These are phyloP conservation scores for Xylaria grammica DNA, from an alignment of 495 filamentous ascomycete species.

Conservation along the genomic window DNA sequence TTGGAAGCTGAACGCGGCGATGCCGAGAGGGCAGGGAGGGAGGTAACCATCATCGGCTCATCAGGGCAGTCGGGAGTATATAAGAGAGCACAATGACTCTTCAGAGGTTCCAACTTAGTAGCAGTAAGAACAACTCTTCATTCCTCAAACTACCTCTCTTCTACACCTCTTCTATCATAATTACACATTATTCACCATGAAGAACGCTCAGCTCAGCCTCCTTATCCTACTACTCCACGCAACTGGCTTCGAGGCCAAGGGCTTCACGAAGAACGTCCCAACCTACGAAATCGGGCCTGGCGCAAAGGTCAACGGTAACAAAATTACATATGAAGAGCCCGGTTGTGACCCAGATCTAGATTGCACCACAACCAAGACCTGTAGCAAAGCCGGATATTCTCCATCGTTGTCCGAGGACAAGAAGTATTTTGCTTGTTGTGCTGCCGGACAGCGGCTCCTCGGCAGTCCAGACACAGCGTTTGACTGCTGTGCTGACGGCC, in stretches of 20 bases:
- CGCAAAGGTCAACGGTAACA: constrained; percentile 4
- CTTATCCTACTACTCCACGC: neutral
- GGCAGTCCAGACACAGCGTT: constrained; percentile 14
- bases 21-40: no score
- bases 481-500: constrained; percentile 20
- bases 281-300: constrained; percentile 10
- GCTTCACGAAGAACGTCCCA: constrained; percentile 4
- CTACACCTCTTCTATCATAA: neutral
- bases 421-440: constrained; percentile 19
- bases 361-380: constrained; percentile 6
- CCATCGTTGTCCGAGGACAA: constrained; percentile 14
- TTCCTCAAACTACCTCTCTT: neutral
- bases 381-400: constrained; percentile 6
- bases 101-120: neutral
- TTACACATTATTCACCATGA: constrained; percentile 12
- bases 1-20: neutral
- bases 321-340: constrained; percentile 8
- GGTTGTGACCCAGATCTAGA: constrained; percentile 7
- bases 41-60: neutral
- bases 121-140: neutral
- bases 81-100: neutral
- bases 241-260: neutral
- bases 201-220: constrained; percentile 8
- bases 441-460: constrained; percentile 14
- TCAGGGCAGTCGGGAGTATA: neutral